A percentile compares a stretch with the other conserved stretches of the same genome.
Evolutionary conservation across 257 asterid genomes (phyloP).

Genomic region (Solanum boliviense): DNA sequence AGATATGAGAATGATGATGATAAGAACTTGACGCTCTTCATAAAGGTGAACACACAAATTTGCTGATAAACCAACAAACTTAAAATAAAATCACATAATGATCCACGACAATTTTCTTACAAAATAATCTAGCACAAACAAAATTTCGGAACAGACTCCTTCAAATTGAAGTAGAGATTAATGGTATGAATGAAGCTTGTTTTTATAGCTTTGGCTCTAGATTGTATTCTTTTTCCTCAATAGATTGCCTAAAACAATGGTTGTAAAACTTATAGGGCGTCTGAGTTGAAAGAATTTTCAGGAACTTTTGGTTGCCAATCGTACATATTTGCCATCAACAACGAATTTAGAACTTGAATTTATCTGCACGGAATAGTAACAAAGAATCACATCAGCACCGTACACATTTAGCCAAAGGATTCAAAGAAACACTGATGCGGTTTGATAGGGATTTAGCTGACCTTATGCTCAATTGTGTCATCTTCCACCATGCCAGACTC

Average conservation of each 20-base stretch:
- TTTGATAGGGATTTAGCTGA: slow-evolving; percentile 10
- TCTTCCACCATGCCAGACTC: slow-evolving; percentile 49
- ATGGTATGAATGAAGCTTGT: background rate
- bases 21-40: background rate
- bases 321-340: slow-evolving; percentile 50
- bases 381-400: background rate
- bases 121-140: background rate
- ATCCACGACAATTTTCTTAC: background rate
- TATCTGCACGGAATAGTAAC: slow-evolving; percentile 31
- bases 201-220: background rate
- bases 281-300: background rate
- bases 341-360: slow-evolving; percentile 52
- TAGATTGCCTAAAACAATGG: background rate
- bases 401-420: background rate
- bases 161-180: background rate
- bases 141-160: background rate
- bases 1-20: background rate
- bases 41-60: background rate
- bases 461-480: slow-evolving; percentile 53
- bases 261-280: background rate
- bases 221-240: background rate
- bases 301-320: slow-evolving; percentile 33
- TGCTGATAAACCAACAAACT: background rate
- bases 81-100: background rate
- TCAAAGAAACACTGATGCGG: background rate